Percentiles rank a stretch among this genome's conserved stretches.
Conservation (phyloP, 1,284 basidiomycete genomes). For the Testicularia cyperi region DNA sequence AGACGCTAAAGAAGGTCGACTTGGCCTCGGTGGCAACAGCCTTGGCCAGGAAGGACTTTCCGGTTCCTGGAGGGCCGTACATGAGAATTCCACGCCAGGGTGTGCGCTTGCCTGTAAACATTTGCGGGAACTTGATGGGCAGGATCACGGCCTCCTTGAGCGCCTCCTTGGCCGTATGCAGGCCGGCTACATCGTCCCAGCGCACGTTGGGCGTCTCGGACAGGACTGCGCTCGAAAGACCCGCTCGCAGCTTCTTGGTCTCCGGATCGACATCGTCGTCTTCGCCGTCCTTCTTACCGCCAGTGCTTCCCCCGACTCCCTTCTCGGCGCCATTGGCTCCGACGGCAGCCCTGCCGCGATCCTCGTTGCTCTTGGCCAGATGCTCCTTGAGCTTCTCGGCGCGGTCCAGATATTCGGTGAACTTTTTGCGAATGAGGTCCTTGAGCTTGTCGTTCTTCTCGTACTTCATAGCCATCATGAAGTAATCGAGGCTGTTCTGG, state of each 20-base stretch:
- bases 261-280: constrained; percentile 83
- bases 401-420: constrained; percentile 86
- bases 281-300: constrained; percentile 71
- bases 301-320: constrained; percentile 68
- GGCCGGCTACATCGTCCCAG: constrained; percentile 97
- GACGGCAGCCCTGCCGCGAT: constrained; percentile 73
- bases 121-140: constrained; percentile 96
- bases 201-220: constrained; percentile 92
- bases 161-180: constrained; percentile 90
- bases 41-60: constrained; percentile 82
- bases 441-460: constrained; percentile 96
- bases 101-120: constrained; percentile 96
- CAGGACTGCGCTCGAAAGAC: constrained; percentile 82
- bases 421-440: constrained; percentile 81
- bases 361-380: constrained; percentile 66
- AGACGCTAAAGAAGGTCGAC: constrained; percentile 94
- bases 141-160: constrained; percentile 98
- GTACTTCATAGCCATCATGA: constrained; percentile 88
- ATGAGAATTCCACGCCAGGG: constrained; percentile 94
- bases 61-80: constrained; percentile 71
- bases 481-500: constrained; percentile 94
- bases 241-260: constrained; percentile 88
- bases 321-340: constrained; percentile 71
- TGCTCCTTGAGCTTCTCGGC: constrained; percentile 86
- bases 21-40: constrained; percentile 98